These are phyloP conservation scores for Bacterosira constricta DNA, from an alignment of 108 stramenopile species.

Conservation along the genomic window DNA sequence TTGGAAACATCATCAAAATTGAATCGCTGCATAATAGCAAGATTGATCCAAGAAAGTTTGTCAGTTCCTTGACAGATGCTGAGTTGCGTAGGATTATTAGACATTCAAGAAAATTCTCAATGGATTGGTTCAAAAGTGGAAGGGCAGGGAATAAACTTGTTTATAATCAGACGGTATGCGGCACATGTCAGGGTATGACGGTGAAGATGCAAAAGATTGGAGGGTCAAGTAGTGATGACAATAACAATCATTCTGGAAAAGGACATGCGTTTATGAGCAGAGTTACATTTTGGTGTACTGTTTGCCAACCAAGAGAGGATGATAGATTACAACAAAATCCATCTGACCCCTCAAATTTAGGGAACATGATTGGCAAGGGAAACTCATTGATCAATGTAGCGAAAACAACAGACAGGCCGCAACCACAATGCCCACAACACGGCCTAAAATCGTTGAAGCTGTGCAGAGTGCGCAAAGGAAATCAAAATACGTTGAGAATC, in stretches of 20 bases:
- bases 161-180: slow-evolving; percentile 68
- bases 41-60: slow-evolving; percentile 54
- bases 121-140: slow-evolving; percentile 61
- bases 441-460: slow-evolving; percentile 40
- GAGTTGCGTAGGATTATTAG: slow-evolving; percentile 47
- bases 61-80: slow-evolving; percentile 40
- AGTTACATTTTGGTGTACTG: slow-evolving; percentile 65
- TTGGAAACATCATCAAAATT: slow-evolving; percentile 76
- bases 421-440: slow-evolving; percentile 59
- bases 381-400: neutral
- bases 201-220: slow-evolving; percentile 69
- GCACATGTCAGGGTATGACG: slow-evolving; percentile 45
- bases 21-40: slow-evolving; percentile 61
- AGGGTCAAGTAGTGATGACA: slow-evolving; percentile 9
- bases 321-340: neutral
- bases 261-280: slow-evolving; percentile 44
- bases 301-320: slow-evolving; percentile 47
- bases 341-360: neutral
- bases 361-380: neutral
- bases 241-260: slow-evolving; percentile 1
- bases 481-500: slow-evolving; percentile 44
- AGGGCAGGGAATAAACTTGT: slow-evolving; percentile 59
- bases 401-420: neutral
- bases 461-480: slow-evolving; percentile 47
- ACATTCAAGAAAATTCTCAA: slow-evolving; percentile 48